These are phyloP conservation scores for Pichia eremophila DNA, from an alignment of 805 yeast genomes.

Conservation along the genomic window DNA sequence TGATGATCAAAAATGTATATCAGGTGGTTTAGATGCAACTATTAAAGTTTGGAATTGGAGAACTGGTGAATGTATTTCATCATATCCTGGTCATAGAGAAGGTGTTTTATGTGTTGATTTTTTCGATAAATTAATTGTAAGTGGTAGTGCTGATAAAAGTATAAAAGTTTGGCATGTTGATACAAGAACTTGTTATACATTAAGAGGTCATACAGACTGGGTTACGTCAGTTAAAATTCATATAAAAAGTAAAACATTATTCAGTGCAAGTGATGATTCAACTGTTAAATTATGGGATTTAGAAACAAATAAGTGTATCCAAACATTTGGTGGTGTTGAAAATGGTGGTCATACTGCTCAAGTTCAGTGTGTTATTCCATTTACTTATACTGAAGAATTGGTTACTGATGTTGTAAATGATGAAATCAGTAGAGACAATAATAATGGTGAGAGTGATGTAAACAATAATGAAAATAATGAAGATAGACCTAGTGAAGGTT, in stretches of 20 bases:
- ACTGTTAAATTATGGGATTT: constrained; percentile 95
- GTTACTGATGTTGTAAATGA: constrained; percentile 35
- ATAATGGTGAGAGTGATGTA: constrained; percentile 7
- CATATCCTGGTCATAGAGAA: constrained; percentile 87
- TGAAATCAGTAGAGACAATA: constrained; percentile 15
- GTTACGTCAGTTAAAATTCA: constrained; percentile 87
- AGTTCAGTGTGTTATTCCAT: constrained; percentile 85
- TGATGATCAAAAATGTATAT: constrained; percentile 81
- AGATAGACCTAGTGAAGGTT: constrained; percentile 2
- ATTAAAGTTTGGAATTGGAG: constrained; percentile 94
- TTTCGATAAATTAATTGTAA: constrained; percentile 68
- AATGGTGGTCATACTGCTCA: constrained; percentile 86
- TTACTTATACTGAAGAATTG: constrained; percentile 56
- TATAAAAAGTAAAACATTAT: constrained; percentile 65
- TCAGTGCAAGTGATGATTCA: constrained; percentile 85
- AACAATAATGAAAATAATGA: constrained; percentile 9
- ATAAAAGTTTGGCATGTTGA: constrained; percentile 96
- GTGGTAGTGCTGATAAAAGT: constrained; percentile 88
- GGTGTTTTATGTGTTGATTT: constrained; percentile 82
- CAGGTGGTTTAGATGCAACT: constrained; percentile 86
- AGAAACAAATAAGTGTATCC: constrained; percentile 65
- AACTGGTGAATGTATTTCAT: constrained; percentile 88
- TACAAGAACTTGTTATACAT: constrained; percentile 81
- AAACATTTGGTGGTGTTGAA: constrained; percentile 67
- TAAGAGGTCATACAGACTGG: constrained; percentile 89